These are phyloP conservation scores for Rhodamnia rubescens DNA, from an alignment of 345 rosid genomes.

Conservation along the genomic window DNA sequence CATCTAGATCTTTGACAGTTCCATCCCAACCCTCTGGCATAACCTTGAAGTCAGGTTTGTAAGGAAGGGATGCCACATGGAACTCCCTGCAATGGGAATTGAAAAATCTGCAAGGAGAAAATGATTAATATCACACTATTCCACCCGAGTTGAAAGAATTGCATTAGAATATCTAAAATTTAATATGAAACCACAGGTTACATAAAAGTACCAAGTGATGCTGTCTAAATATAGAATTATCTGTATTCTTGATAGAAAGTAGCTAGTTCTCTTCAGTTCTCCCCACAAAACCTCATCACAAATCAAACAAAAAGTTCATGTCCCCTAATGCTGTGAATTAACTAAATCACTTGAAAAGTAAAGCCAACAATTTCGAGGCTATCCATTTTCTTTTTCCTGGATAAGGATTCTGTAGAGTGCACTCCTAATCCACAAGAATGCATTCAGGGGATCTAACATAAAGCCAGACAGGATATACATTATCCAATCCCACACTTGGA, in stretches of 20 bases:
- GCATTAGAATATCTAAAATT: neutral
- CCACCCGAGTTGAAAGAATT: neutral
- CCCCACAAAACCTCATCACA: neutral
- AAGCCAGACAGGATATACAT: neutral
- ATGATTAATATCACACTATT: neutral
- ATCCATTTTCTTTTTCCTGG: neutral
- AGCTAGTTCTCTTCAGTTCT: neutral
- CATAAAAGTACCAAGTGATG: neutral
- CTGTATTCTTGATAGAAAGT: neutral
- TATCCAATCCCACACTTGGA: neutral
- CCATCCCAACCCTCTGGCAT: conserved; percentile 99
- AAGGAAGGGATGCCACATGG: conserved; percentile 90
- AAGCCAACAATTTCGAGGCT: neutral
- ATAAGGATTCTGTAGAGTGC: neutral
- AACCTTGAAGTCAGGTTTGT: conserved; percentile 91
- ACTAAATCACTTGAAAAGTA: neutral
- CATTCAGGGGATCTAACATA: neutral
- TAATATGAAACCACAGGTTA: neutral
- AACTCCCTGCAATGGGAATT: conserved; percentile 85
- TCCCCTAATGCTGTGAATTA: neutral
- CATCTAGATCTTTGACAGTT: conserved; percentile 76
- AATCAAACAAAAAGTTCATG: neutral
- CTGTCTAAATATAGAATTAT: neutral
- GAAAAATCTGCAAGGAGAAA: conserved; percentile 44
- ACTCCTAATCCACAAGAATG: neutral